phyloP scores from a whole-genome alignment of 495 filamentous ascomycete species.

The Tuber borchii region DNA sequence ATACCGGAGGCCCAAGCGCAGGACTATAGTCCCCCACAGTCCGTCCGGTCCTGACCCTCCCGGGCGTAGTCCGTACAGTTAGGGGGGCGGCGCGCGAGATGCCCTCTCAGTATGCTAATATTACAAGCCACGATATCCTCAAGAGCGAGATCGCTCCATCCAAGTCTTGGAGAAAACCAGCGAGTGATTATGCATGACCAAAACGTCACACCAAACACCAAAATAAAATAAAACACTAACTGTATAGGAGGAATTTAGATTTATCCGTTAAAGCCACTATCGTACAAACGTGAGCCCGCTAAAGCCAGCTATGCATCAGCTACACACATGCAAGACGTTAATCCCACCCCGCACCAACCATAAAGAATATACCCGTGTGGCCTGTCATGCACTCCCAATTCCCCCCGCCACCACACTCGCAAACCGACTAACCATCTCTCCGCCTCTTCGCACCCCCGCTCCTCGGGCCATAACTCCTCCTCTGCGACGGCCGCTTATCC shows the following conservation, averaged over 20 bases:
- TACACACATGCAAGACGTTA: neutral
- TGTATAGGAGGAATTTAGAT: neutral
- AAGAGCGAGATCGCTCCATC: neutral
- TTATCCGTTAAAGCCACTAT: neutral
- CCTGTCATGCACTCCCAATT: neutral
- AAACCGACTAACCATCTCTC: slow-evolving; percentile 3
- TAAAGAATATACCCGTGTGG: neutral
- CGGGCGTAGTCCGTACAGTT: too few relatives aligned
- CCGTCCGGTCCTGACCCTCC: too few relatives aligned
- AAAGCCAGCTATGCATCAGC: neutral
- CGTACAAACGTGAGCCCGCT: neutral
- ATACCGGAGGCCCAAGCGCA: too few relatives aligned
- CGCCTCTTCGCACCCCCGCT: neutral
- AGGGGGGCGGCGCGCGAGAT: too few relatives aligned
- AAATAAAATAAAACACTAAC: neutral
- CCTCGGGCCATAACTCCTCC: slow-evolving; percentile 65
- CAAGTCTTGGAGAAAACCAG: neutral
- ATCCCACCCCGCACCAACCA: neutral
- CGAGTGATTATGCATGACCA: neutral
- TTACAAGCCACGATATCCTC: neutral
- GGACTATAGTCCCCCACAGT: too few relatives aligned
- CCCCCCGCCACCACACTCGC: neutral
- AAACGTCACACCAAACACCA: neutral
- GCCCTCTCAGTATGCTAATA: neutral
- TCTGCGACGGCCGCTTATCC: slow-evolving; percentile 72